phyloP scores from a whole-genome alignment of 257 asterid genomes.

The Solanum tacnaense region DNA sequence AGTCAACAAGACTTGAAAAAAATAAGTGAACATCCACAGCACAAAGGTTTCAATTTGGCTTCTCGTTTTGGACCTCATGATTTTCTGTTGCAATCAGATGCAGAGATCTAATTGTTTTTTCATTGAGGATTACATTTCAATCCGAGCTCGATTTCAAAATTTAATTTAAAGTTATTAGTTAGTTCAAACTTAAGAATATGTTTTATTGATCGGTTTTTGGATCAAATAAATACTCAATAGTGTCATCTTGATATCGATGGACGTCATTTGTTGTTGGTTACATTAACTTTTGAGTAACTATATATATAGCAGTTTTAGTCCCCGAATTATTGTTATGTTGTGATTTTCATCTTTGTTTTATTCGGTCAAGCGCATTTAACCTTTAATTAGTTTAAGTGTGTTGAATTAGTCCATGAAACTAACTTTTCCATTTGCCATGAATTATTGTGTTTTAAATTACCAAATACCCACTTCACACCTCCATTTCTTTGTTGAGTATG shows the following conservation, averaged over 20 bases:
- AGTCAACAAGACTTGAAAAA: constrained; percentile 21
- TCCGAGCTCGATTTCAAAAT: neutral
- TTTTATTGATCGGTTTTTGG: neutral
- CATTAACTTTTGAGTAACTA: too few species aligned
- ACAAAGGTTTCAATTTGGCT: constrained; percentile 23
- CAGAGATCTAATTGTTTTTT: constrained; percentile 13
- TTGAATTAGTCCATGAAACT: too few species aligned
- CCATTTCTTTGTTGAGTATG: too few species aligned
- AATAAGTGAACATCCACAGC: constrained; percentile 31
- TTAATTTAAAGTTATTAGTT: neutral
- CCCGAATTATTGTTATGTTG: too few species aligned
- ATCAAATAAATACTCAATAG: neutral
- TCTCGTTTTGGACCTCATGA: constrained; percentile 28
- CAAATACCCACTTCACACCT: too few species aligned
- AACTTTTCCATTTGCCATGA: too few species aligned
- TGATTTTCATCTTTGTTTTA: neutral
- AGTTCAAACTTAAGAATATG: neutral
- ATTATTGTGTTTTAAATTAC: too few species aligned
- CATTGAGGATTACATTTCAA: neutral
- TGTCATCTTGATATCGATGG: neutral
- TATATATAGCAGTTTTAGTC: neutral
- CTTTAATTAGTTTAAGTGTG: neutral
- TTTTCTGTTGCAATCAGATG: constrained; percentile 32
- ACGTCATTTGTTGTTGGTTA: neutral
- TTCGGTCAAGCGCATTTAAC: too few species aligned